A percentile compares a stretch with the other conserved stretches of the same genome.
Conservation (phyloP, 371 early-diverging fungal genomes). For the Lichtheimia corymbifera region DNA sequence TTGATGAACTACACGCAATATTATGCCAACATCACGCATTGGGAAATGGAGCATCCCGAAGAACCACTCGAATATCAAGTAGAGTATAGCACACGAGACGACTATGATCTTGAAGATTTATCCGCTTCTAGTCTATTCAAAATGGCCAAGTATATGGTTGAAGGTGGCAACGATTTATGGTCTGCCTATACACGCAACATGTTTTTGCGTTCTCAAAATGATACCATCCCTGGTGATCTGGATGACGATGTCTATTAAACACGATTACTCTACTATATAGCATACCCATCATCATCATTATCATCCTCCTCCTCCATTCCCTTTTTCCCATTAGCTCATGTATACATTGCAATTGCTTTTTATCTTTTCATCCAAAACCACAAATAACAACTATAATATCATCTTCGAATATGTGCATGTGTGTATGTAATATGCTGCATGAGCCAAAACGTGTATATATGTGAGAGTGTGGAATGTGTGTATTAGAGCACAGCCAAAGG, state of each 20-base stretch:
- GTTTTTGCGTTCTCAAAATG: slow-evolving; percentile 39
- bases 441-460: too few relatives aligned
- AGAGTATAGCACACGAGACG: slow-evolving; percentile 60
- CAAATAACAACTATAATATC: too few relatives aligned
- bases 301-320: too few relatives aligned
- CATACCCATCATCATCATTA: too few relatives aligned
- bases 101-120: slow-evolving; percentile 64
- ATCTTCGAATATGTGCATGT: slow-evolving; percentile 2
- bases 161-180: slow-evolving; percentile 27
- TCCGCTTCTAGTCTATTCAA: slow-evolving; percentile 48
- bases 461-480: too few relatives aligned
- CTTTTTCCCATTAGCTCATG: too few relatives aligned
- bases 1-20: slow-evolving; percentile 40
- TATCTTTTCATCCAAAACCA: too few relatives aligned
- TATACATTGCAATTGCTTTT: too few relatives aligned
- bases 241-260: too few relatives aligned
- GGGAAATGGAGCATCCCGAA: slow-evolving; percentile 27
- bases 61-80: slow-evolving; percentile 37
- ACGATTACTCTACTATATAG: too few relatives aligned
- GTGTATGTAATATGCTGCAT: not conserved
- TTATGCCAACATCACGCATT: slow-evolving; percentile 42
- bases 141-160: slow-evolving; percentile 52
- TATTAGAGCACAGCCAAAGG: too few relatives aligned
- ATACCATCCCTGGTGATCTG: slow-evolving; percentile 5
- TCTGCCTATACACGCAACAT: slow-evolving; percentile 35